phyloP scores from a whole-genome alignment of 1,139 yeast species.

The Candida neerlandica region DNA sequence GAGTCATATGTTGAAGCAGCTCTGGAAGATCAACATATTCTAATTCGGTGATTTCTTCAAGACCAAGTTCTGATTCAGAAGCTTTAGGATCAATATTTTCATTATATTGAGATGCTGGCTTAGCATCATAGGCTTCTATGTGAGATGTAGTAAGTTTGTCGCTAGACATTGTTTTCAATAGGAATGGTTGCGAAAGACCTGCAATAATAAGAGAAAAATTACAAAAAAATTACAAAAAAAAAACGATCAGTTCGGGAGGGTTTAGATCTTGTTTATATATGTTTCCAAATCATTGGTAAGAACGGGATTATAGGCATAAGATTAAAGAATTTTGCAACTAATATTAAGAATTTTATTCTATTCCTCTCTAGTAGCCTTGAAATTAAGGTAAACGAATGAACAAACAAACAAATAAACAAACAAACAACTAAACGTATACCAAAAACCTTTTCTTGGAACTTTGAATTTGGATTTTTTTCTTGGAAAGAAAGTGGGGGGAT shows the following conservation, averaged over 20 bases:
- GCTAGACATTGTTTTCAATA: background rate
- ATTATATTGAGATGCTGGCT: constrained; percentile 11
- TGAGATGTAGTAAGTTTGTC: background rate
- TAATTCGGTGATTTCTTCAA: constrained; percentile 6
- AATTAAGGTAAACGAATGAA: no score
- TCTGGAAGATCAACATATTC: constrained; percentile 29
- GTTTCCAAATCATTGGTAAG: no score
- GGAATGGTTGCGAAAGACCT: background rate
- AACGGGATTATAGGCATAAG: no score
- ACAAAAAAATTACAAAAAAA: background rate
- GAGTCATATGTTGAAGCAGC: constrained; percentile 32
- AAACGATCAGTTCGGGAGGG: background rate
- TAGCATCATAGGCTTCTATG: constrained; percentile 6
- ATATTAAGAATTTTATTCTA: no score
- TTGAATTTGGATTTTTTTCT: no score
- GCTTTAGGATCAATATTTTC: constrained; percentile 9
- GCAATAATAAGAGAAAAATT: background rate
- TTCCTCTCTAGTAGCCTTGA: no score
- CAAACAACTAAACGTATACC: no score
- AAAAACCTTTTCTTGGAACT: no score
- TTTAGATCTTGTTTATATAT: no score
- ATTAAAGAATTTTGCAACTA: no score
- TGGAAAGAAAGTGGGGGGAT: background rate
- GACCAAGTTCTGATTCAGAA: constrained; percentile 10
- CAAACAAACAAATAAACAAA: no score